These are phyloP conservation scores for Capsaspora owczarzaki DNA, from an alignment of 78 protist species.

Conservation along the genomic window DNA sequence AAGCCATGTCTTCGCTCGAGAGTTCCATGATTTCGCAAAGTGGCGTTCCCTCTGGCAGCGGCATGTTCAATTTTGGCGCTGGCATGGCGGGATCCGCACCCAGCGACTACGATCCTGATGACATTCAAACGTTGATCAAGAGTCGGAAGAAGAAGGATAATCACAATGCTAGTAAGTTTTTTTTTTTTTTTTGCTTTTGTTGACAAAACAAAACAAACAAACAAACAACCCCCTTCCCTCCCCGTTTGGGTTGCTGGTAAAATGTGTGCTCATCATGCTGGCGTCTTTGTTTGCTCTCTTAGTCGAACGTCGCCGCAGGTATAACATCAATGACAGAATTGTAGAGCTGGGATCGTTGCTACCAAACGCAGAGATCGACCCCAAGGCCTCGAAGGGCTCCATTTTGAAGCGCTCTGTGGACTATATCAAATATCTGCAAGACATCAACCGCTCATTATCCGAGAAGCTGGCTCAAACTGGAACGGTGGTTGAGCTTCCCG, in stretches of 20 bases:
- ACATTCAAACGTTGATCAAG: no score
- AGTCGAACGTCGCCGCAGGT: slow-evolving; percentile 13
- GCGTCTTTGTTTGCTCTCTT: not conserved
- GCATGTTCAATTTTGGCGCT: not conserved
- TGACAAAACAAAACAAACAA: no score
- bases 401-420: slow-evolving; percentile 9
- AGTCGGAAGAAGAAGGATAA: not conserved
- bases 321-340: slow-evolving; percentile 13
- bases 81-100: no score
- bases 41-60: not conserved
- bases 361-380: not conserved
- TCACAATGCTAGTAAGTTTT: not conserved
- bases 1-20: not conserved
- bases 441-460: not conserved
- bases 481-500: no score
- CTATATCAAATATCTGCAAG: slow-evolving; percentile 9
- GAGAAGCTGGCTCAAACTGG: no score
- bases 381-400: slow-evolving; percentile 7
- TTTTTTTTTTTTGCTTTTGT: not conserved
- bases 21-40: not conserved
- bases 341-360: slow-evolving; percentile 6
- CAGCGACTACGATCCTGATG: no score
- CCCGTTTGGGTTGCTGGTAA: not conserved
- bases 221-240: not conserved
- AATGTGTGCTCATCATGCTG: not conserved